These are phyloP conservation scores for Pichia sp. DNA, from an alignment of 1,139 yeast species.

Conservation along the genomic window DNA sequence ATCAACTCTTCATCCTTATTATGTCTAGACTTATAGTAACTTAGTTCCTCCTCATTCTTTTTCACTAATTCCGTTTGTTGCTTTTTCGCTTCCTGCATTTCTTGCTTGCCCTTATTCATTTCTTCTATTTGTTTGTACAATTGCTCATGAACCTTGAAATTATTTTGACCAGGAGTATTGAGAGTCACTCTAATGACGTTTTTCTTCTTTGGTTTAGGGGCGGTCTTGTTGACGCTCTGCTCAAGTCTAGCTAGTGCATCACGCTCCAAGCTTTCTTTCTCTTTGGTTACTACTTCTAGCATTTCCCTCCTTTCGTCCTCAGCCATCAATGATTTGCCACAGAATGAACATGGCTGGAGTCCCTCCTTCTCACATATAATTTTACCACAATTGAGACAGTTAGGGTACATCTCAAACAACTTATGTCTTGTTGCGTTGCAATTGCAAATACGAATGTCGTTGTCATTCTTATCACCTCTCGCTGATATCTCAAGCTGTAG, in stretches of 20 bases:
- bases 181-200: conserved; percentile 45
- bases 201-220: conserved; percentile 21
- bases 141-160: conserved; percentile 62
- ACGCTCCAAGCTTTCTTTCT: conserved; percentile 36
- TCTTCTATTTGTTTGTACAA: conserved; percentile 48
- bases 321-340: conserved; percentile 63
- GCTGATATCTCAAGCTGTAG: conserved; percentile 35
- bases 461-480: conserved; percentile 7
- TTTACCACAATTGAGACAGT: conserved; percentile 90
- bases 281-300: conserved; percentile 41
- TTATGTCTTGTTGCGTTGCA: conserved; percentile 89
- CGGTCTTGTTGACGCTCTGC: neutral
- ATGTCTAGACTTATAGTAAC: conserved; percentile 30
- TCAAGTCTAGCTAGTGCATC: conserved; percentile 7
- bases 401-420: conserved; percentile 82
- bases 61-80: conserved; percentile 35
- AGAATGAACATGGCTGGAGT: conserved; percentile 75
- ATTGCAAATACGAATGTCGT: conserved; percentile 40
- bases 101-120: conserved; percentile 28
- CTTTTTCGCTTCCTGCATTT: conserved; percentile 28
- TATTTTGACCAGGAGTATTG: conserved; percentile 53
- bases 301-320: conserved; percentile 56
- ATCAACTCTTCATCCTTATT: conserved; percentile 46
- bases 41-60: conserved; percentile 33
- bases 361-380: conserved; percentile 90